Evolutionary conservation across 805 yeast genomes (phyloP).

Genomic region (Clavispora santaluciae): DNA sequence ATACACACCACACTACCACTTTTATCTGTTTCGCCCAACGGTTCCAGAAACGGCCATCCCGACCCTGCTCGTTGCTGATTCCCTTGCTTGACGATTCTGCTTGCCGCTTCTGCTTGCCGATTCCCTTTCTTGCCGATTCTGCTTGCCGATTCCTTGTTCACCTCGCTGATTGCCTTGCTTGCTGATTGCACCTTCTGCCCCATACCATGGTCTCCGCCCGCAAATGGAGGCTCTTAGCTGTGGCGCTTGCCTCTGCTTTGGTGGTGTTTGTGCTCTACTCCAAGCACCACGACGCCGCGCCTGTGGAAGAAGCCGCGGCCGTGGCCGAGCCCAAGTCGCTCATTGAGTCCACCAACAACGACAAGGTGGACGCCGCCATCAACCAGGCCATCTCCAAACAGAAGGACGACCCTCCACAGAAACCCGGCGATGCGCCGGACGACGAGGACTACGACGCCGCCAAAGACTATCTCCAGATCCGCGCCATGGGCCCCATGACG

Average conservation of each 20-base stretch:
- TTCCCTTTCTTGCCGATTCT: too few relatives aligned
- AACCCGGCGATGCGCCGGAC: conserved; percentile 7
- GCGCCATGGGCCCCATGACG: conserved; percentile 60
- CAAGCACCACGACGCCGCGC: not conserved
- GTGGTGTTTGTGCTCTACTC: not conserved
- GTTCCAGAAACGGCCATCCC: too few relatives aligned
- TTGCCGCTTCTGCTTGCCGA: too few relatives aligned
- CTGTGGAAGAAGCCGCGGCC: not conserved
- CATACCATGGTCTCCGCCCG: not conserved
- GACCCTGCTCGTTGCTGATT: too few relatives aligned
- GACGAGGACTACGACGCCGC: conserved; percentile 29
- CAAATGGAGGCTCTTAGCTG: not conserved
- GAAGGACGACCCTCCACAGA: conserved; percentile 9
- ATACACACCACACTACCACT: too few relatives aligned
- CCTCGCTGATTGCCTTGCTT: not conserved
- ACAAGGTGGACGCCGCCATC: conserved; percentile 35
- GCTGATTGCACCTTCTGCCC: not conserved
- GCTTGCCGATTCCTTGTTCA: too few relatives aligned
- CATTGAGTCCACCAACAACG: conserved; percentile 33
- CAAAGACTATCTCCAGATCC: conserved; percentile 46
- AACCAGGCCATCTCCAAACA: conserved; percentile 31
- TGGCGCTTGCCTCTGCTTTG: not conserved
- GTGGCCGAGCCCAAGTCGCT: conserved; percentile 18
- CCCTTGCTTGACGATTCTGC: too few relatives aligned
- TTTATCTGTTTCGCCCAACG: too few relatives aligned